phyloP scores from a whole-genome alignment of 208 protist species.

The Tritrichomonas musculus region DNA sequence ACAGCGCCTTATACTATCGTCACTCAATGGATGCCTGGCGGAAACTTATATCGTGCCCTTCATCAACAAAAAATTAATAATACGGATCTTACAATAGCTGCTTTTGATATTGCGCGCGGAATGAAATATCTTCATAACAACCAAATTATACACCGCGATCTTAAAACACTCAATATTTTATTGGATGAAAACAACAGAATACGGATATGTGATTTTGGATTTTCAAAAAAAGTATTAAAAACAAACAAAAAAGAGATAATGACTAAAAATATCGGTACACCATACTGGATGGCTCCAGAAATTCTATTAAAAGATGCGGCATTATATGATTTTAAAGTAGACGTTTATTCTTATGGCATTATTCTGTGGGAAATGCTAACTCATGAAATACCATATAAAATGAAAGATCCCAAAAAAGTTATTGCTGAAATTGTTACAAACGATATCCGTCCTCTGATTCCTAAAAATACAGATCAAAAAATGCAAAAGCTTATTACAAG shows the following conservation, averaged over 20 bases:
- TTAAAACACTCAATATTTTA: conserved; percentile 18
- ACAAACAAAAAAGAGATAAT: background rate
- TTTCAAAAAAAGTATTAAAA: background rate
- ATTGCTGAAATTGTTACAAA: background rate
- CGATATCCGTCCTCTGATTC: background rate
- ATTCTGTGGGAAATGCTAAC: conserved; percentile 26
- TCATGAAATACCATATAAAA: background rate
- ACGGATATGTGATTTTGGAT: conserved; percentile 9
- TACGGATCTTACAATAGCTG: conserved; percentile 20
- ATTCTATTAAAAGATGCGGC: too few species aligned
- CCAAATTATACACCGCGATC: background rate
- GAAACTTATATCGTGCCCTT: background rate
- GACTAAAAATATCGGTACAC: background rate
- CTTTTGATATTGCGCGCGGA: background rate
- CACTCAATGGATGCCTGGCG: background rate
- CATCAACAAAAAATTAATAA: background rate
- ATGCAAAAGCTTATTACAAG: background rate
- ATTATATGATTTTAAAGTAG: background rate
- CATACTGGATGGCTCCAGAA: background rate
- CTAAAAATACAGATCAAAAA: background rate
- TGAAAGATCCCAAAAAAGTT: background rate
- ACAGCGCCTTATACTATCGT: background rate
- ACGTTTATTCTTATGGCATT: background rate
- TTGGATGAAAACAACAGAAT: background rate
- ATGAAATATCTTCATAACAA: background rate